Evolutionary conservation across 352 stramenopile species (phyloP), one percentile per base, ranked within the genome.

Genomic region (Phytophthora meadii): DNA sequence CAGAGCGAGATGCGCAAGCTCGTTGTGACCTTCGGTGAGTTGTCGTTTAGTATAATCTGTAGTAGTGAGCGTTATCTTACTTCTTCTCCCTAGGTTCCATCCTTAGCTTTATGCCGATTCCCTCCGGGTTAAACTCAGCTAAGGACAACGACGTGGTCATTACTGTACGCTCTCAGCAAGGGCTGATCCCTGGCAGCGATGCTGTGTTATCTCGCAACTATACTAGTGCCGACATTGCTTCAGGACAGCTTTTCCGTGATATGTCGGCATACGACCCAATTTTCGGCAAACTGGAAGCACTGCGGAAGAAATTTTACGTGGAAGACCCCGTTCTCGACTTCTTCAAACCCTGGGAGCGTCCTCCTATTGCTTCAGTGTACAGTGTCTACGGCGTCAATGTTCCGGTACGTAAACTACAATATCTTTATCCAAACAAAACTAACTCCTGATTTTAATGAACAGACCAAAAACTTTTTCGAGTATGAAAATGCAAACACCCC

Each of bases 361-460:
- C 86, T 12, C 86, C 84, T 0, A 93, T 94, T 51, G 77, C 76
- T 40, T 81, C 70, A 0, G 82, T 94, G n/a, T 93, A 93, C 54
- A 73, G 79, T 22, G 75, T 92, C 36, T 94, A 94, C 55, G 86
- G 86, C 46, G 77, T 89, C 45, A 90, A 91, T n/a, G 65, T 92
- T 22, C 79, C 81, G 67, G 86, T 94, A 72, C 12, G 65, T 57
- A 48, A 19, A 4, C 8, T 17, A n/a, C 27, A 17, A 19, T 52
- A 14, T 2, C 1, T 37, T 8, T 36, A 36, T 14, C 9, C 30
- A 11, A 34, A 11, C 30, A 36, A 36, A 36, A 36, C 10, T 57
- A 32, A 60, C 46, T 17, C 0, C 17, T 36, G 15, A 5, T 56
- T 57, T 50, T 6, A 0, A 0, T 39, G 14, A 44, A 27, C 45